A percentile compares a stretch with the other conserved stretches of the same genome.
Evolutionary conservation across 352 stramenopile species (phyloP).

Genomic region (Globisporangium megalacanthum): DNA sequence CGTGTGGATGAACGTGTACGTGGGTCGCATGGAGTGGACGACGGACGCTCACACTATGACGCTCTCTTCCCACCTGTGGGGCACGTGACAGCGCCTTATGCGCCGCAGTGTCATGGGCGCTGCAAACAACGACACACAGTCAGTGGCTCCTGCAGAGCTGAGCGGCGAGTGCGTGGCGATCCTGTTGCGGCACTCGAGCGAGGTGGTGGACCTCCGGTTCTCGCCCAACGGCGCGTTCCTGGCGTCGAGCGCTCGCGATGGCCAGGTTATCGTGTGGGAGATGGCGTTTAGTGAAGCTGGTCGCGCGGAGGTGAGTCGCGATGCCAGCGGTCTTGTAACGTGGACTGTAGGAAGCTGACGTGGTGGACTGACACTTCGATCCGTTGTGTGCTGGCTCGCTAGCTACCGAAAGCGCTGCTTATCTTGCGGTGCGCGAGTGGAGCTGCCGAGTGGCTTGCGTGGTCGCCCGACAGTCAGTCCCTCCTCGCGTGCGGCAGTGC

Average conservation of each 20-base stretch:
- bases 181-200: conserved; percentile 39
- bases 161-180: conserved; percentile 31
- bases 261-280: conserved; percentile 71
- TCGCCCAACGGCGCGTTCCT: conserved; percentile 71
- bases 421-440: conserved; percentile 42
- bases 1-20: too few species aligned
- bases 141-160: conserved; percentile 16
- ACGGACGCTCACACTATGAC: too few species aligned
- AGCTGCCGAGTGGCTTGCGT: conserved; percentile 49
- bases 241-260: conserved; percentile 74
- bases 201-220: conserved; percentile 74
- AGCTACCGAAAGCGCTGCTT: conserved; percentile 27
- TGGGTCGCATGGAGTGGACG: too few species aligned
- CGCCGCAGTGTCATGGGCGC: conserved; percentile 17
- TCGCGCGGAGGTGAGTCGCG: neutral
- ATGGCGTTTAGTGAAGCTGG: conserved; percentile 19
- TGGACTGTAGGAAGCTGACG: too few species aligned
- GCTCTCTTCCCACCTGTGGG: too few species aligned
- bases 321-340: too few species aligned
- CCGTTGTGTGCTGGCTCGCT: too few species aligned
- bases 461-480: conserved; percentile 53
- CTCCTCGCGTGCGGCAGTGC: conserved; percentile 52
- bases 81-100: conserved; percentile 31
- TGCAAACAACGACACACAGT: conserved; percentile 14
- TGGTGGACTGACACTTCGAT: too few species aligned